Evolutionary conservation across 345 rosid species (phyloP).

Genomic region (Aquilaria yunnanensis): DNA sequence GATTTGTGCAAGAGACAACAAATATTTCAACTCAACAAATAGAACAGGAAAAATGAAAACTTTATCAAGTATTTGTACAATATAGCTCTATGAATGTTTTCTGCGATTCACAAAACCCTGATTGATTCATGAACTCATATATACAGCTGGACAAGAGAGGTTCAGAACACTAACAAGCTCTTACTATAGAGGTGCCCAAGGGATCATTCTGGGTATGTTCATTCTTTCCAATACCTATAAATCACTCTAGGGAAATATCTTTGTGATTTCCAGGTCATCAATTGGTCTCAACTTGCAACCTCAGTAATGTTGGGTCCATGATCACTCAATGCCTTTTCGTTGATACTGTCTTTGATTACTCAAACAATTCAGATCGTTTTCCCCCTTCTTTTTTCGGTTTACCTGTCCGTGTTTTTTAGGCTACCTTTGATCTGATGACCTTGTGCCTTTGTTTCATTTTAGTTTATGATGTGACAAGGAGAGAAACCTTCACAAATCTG

Average conservation of each 20-base stretch:
- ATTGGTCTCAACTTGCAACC: constrained; percentile 1
- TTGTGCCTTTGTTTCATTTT: constrained; percentile 11
- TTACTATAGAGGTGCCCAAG: constrained; percentile 91
- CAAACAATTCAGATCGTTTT: neutral
- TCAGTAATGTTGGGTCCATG: neutral
- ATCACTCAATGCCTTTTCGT: neutral
- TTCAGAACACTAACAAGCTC: constrained; percentile 92
- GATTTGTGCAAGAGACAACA: neutral
- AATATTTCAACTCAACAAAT: neutral
- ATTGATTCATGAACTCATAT: constrained; percentile 10
- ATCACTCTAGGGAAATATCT: neutral
- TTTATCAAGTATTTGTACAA: too few species aligned
- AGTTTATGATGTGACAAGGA: constrained; percentile 92
- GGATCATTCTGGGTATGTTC: constrained; percentile 81
- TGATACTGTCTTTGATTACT: neutral
- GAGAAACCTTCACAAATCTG: constrained; percentile 84
- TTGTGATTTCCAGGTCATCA: too few species aligned
- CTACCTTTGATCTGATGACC: too few species aligned
- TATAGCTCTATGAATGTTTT: too few species aligned
- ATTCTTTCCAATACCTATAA: constrained; percentile 4
- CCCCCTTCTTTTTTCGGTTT: constrained; percentile 1
- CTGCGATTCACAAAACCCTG: too few species aligned
- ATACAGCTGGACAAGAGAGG: constrained; percentile 96
- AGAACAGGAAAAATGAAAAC: too few species aligned
- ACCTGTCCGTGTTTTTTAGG: neutral